These are phyloP conservation scores for Meyerozyma carpophila DNA, from an alignment of 1,139 yeast genomes.

Conservation along the genomic window DNA sequence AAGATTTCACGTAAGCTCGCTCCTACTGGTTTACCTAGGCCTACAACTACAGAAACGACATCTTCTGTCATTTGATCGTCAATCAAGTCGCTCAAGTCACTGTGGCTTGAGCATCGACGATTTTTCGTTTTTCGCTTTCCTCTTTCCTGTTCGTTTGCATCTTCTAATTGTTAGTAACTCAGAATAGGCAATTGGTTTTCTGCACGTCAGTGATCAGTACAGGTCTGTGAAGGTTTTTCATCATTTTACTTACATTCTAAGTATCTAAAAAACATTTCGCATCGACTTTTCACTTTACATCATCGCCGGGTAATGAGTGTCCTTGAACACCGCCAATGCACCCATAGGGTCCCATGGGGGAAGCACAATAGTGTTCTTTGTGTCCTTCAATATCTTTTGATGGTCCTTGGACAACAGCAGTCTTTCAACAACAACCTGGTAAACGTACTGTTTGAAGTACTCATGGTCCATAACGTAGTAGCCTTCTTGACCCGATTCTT, in stretches of 20 bases:
- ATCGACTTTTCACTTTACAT: background rate
- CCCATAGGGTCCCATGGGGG: conserved; percentile 18
- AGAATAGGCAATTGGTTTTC: conserved; percentile 25
- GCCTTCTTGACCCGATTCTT: conserved; percentile 14
- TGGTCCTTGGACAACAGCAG: conserved; percentile 9
- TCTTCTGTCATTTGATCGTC: too few species aligned
- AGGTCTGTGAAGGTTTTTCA: conserved; percentile 37
- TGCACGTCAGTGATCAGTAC: conserved; percentile 27
- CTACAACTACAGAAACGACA: too few species aligned
- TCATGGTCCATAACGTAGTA: conserved; percentile 16
- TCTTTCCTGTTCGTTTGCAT: too few species aligned
- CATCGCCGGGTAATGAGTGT: background rate
- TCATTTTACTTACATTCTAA: conserved; percentile 15
- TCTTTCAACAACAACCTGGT: conserved; percentile 12
- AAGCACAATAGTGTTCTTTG: conserved; percentile 6
- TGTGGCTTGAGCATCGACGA: too few species aligned
- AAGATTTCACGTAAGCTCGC: too few species aligned
- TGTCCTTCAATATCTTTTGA: conserved; percentile 5
- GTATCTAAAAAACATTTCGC: background rate
- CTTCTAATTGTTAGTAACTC: conserved; percentile 5
- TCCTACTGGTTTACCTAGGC: too few species aligned
- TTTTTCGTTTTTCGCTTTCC: too few species aligned
- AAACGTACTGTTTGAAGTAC: conserved; percentile 15
- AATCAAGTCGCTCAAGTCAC: too few species aligned
- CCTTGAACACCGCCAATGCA: conserved; percentile 10